Evolutionary conservation across 2,329 filamentous ascomycete species (phyloP), one percentile per base, ranked within the genome.

Genomic region (Colletotrichum sp.): DNA sequence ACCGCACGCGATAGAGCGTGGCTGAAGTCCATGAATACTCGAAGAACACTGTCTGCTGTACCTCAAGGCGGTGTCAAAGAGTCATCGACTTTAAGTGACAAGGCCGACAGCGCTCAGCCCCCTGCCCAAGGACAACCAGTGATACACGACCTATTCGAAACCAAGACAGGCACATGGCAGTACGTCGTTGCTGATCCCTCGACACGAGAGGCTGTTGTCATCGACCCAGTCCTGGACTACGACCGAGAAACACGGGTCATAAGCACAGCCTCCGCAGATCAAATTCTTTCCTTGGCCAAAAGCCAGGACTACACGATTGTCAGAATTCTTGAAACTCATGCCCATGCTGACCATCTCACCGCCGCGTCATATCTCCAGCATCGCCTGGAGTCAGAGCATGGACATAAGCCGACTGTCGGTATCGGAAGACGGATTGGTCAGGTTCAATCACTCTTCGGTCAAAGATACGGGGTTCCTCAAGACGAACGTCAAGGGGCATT

Each of bases 151-250:
- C 57, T 86, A 3, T 87, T 86, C 59, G 84, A 86, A 64, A 74
- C 79, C 2, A 67, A 16, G 11, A 76, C 91, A 0, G 84, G 83
- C 12, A 90, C 90, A 13, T 92, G 88, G 87, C 91, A 92, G 78
- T 92, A 91, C 74, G 76, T 93, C 1, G 86, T 93, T 2, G 88
- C 86, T 1, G 90, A 92, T 73, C 86, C 89, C 0, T 71, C 78
- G 0, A 90, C 88, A 0, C 78, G 77, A 2, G 78, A 77, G 0
- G 88, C 90, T 2, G 87, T 86, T 70, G 89, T 93, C 66, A 92
- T 93, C 76, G 91, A 93, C 76, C 84, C 91, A 0, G 91, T 93
- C 0, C 78, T 93, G 4, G 87, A 93, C 78, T 92, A 87, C 73
- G 86, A 91, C 59, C 83, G 85, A 0, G 66, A 77, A 24, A 83